Conservation (phyloP, 1,139 yeast species). For the Taiozyma sp. region DNA sequence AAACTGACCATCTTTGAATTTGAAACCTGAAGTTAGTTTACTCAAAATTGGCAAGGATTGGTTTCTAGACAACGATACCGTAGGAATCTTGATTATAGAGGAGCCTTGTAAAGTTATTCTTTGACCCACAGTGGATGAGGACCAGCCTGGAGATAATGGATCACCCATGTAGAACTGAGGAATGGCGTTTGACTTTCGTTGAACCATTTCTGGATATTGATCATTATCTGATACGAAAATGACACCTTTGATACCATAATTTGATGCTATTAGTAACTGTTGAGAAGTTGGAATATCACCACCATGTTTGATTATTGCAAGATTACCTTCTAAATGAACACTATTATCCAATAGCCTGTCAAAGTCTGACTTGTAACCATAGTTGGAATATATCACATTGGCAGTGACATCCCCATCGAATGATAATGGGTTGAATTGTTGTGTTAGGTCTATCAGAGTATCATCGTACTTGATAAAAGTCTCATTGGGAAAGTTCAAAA, state of each 20-base stretch:
- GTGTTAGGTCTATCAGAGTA: slow-evolving; percentile 35
- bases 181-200: slow-evolving; percentile 61
- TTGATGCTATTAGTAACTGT: slow-evolving; percentile 49
- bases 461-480: slow-evolving; percentile 29
- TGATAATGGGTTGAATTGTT: slow-evolving; percentile 69
- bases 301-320: slow-evolving; percentile 55
- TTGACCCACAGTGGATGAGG: slow-evolving; percentile 35
- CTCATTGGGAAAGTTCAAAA: slow-evolving; percentile 53
- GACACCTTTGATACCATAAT: slow-evolving; percentile 48
- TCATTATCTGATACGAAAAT: slow-evolving; percentile 36
- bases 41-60: slow-evolving; percentile 55
- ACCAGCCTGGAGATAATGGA: slow-evolving; percentile 75
- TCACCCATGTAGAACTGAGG: slow-evolving; percentile 74
- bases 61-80: slow-evolving; percentile 68
- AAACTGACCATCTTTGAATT: slow-evolving; percentile 31
- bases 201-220: slow-evolving; percentile 41
- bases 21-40: slow-evolving; percentile 44
- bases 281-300: slow-evolving; percentile 50
- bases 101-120: slow-evolving; percentile 43
- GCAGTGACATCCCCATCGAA: slow-evolving; percentile 54
- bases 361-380: slow-evolving; percentile 61
- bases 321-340: slow-evolving; percentile 34
- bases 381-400: slow-evolving; percentile 51
- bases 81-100: slow-evolving; percentile 62
- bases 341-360: slow-evolving; percentile 34